A percentile compares a stretch with the other conserved stretches of the same genome.
These are phyloP conservation scores for Emericellopsis cladophorae DNA, from an alignment of 2,329 filamentous ascomycete genomes.

Conservation along the genomic window DNA sequence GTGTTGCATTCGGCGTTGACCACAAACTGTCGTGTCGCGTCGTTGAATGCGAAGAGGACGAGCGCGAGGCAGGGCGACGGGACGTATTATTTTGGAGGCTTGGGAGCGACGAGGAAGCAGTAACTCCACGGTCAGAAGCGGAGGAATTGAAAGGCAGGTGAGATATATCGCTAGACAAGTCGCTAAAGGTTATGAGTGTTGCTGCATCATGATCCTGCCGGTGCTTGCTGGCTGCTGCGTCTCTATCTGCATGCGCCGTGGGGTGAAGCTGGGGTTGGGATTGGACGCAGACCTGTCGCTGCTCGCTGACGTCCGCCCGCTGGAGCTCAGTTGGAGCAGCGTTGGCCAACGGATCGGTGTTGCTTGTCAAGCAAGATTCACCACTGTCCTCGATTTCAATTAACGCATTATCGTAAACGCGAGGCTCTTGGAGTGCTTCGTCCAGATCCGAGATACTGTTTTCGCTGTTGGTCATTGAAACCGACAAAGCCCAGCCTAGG, in stretches of 20 bases:
- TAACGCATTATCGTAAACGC: neutral
- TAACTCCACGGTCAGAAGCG: neutral
- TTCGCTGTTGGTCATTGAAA: neutral
- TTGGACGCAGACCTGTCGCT: neutral
- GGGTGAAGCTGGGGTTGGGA: neutral
- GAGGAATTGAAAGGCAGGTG: conserved; percentile 14
- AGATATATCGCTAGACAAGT: conserved; percentile 25
- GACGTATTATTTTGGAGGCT: neutral
- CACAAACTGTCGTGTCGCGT: neutral
- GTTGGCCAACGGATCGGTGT: neutral
- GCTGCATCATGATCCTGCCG: neutral
- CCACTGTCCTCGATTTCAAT: neutral
- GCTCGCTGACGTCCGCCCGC: neutral
- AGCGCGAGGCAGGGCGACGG: neutral
- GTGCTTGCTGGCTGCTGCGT: neutral
- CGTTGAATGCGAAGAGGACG: neutral
- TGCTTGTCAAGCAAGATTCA: neutral
- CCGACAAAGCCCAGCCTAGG: neutral
- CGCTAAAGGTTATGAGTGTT: conserved; percentile 23
- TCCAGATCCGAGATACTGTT: neutral
- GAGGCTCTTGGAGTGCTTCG: neutral
- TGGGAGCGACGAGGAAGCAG: no score
- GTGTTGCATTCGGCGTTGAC: neutral
- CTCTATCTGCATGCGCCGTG: neutral
- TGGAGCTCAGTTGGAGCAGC: neutral